A percentile compares a stretch with the other conserved stretches of the same genome.
phyloP scores from a whole-genome alignment of 2,329 filamentous ascomycete species.

The Gyromitra esculenta region DNA sequence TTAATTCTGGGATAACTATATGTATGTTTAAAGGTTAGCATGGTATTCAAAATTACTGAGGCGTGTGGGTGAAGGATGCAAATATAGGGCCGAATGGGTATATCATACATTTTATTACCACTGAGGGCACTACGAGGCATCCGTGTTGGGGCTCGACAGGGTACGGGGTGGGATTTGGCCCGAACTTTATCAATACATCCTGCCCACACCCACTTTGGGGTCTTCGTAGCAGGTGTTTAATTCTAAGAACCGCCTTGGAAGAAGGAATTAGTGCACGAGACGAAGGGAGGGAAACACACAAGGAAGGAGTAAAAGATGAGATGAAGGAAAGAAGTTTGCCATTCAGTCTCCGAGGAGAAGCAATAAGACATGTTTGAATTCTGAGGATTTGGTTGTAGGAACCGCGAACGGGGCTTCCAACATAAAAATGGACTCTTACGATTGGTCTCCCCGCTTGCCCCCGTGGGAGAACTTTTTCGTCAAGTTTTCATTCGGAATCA shows the following conservation, averaged over 20 bases:
- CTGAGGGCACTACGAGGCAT: background rate
- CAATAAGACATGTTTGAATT: background rate
- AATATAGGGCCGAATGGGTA: background rate
- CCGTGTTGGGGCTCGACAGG: background rate
- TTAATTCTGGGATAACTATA: too few species aligned
- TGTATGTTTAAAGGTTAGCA: too few species aligned
- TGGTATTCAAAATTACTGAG: too few species aligned
- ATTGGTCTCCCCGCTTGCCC: background rate
- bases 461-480: background rate
- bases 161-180: background rate
- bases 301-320: too few species aligned
- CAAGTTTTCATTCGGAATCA: background rate
- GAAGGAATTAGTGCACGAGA: background rate
- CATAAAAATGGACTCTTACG: background rate
- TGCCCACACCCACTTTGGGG: background rate
- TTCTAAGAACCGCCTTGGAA: background rate
- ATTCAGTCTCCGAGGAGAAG: background rate
- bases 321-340: background rate
- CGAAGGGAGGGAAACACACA: background rate
- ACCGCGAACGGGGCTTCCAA: background rate
- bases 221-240: background rate
- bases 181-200: background rate
- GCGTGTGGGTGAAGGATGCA: background rate
- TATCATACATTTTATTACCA: background rate
- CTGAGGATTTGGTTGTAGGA: background rate